Conservation (phyloP, 2,329 filamentous ascomycete species). For the Phyllosticta citribraziliensis region DNA sequence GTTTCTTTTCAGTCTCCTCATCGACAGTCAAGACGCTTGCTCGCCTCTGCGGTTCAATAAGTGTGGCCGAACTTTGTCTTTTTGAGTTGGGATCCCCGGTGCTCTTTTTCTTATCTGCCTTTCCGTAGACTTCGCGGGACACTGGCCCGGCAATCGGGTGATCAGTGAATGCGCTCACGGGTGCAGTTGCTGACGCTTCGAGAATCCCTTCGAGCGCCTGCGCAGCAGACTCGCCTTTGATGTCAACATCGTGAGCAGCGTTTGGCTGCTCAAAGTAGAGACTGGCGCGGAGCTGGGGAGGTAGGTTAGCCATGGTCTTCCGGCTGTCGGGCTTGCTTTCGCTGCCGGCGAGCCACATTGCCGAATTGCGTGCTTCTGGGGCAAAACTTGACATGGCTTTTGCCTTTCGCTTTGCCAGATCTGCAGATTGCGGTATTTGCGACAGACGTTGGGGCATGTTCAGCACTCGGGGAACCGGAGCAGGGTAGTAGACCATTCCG, state of each 20-base stretch:
- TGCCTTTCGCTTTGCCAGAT: slow-evolving; percentile 61
- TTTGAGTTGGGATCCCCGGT: slow-evolving; percentile 13
- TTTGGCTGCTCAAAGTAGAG: slow-evolving; percentile 73
- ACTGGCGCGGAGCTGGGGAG: slow-evolving; percentile 80
- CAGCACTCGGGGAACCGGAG: slow-evolving; percentile 85
- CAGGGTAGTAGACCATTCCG: slow-evolving; percentile 89
- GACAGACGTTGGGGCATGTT: slow-evolving; percentile 86
- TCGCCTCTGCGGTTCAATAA: slow-evolving; percentile 1
- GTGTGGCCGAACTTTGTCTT: slow-evolving; percentile 3
- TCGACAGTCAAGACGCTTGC: slow-evolving; percentile 11
- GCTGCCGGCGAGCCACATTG: slow-evolving; percentile 32
- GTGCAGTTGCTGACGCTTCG: slow-evolving; percentile 77
- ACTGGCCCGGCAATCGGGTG: slow-evolving; percentile 72
- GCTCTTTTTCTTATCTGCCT: slow-evolving; percentile 31
- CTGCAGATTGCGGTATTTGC: slow-evolving; percentile 53
- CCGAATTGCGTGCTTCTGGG: slow-evolving; percentile 43
- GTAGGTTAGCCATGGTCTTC: slow-evolving; percentile 45
- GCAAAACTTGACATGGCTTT: slow-evolving; percentile 60
- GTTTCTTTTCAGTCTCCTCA: slow-evolving; percentile 10
- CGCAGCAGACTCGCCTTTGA: slow-evolving; percentile 71
- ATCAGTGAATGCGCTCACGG: slow-evolving; percentile 84
- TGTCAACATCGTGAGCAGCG: slow-evolving; percentile 43
- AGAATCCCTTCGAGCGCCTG: slow-evolving; percentile 85
- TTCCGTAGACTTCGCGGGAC: slow-evolving; percentile 64
- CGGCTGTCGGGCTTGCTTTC: slow-evolving; percentile 15